A percentile compares a stretch with the other conserved stretches of the same genome.
Conservation (phyloP, 352 stramenopile genomes). For the Phytophthora crassamura region DNA sequence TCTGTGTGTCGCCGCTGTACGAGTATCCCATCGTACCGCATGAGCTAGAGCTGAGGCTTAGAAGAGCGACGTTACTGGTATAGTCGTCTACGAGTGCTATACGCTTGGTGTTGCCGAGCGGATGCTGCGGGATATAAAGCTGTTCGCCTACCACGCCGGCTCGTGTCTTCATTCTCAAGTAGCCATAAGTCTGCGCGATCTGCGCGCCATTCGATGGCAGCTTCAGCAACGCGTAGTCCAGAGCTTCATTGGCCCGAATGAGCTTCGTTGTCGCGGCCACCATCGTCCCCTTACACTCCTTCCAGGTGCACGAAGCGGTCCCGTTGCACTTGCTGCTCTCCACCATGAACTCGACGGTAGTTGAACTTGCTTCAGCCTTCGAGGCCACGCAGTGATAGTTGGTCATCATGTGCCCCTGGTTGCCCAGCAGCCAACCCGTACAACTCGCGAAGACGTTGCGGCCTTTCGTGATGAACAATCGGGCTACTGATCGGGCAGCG, state of each 20-base stretch:
- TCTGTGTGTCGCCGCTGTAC: conserved; percentile 72
- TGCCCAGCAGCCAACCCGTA: conserved; percentile 66
- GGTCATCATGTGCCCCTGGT: conserved; percentile 60
- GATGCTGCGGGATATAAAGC: conserved; percentile 65
- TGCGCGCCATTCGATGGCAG: conserved; percentile 25
- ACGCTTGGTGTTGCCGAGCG: conserved; percentile 51
- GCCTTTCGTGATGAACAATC: conserved; percentile 26
- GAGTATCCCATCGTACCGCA: conserved; percentile 50
- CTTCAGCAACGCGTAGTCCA: conserved; percentile 72
- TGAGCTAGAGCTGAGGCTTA: conserved; percentile 42
- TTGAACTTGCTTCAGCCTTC: conserved; percentile 35
- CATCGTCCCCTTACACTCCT: conserved; percentile 37
- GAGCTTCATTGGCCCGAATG: conserved; percentile 39
- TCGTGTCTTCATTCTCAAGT: conserved; percentile 48
- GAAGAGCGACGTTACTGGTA: conserved; percentile 38
- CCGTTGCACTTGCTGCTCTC: conserved; percentile 39
- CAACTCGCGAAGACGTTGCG: conserved; percentile 37
- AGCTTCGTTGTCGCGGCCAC: conserved; percentile 49
- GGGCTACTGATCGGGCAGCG: conserved; percentile 37
- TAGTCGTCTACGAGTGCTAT: conserved; percentile 57
- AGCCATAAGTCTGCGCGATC: conserved; percentile 52
- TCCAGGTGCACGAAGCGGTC: conserved; percentile 31
- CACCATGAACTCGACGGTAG: conserved; percentile 65
- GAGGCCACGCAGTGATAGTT: conserved; percentile 70
- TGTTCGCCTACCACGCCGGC: conserved; percentile 35